These are phyloP conservation scores for Aspergillus puulaauensis DNA, from an alignment of 2,329 filamentous ascomycete species.

Conservation along the genomic window DNA sequence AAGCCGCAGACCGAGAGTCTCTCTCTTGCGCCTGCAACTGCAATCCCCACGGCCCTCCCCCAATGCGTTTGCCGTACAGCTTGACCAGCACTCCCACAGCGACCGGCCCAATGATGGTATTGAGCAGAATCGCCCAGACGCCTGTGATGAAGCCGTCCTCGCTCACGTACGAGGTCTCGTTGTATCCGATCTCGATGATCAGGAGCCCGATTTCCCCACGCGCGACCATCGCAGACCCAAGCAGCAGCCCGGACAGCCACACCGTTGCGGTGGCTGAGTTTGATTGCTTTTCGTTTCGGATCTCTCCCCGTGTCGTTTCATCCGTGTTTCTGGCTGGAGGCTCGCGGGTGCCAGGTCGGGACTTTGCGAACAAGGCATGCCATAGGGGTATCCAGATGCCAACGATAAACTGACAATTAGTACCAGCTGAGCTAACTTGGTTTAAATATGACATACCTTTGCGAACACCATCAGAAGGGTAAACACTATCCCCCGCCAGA, in stretches of 20 bases:
- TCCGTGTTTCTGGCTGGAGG: background rate
- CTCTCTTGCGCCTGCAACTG: background rate
- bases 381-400: slow-evolving; percentile 29
- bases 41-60: slow-evolving; percentile 26
- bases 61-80: slow-evolving; percentile 21
- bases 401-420: slow-evolving; percentile 22
- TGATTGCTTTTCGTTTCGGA: background rate
- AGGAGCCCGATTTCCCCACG: slow-evolving; percentile 34
- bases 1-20: background rate
- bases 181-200: slow-evolving; percentile 34
- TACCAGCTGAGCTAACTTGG: background rate
- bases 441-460: slow-evolving; percentile 20
- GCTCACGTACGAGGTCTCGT: slow-evolving; percentile 40
- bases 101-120: slow-evolving; percentile 32
- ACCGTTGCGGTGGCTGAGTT: background rate
- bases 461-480: slow-evolving; percentile 31
- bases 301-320: background rate
- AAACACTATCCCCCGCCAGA: slow-evolving; percentile 32
- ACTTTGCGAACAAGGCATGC: background rate
- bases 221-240: slow-evolving; percentile 35
- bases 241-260: slow-evolving; percentile 24
- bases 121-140: slow-evolving; percentile 34
- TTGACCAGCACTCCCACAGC: slow-evolving; percentile 27
- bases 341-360: background rate
- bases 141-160: slow-evolving; percentile 28